Base-by-base conservation (phyloP, 2,329 filamentous ascomycete genomes). In the Claviceps capensis region DNA sequence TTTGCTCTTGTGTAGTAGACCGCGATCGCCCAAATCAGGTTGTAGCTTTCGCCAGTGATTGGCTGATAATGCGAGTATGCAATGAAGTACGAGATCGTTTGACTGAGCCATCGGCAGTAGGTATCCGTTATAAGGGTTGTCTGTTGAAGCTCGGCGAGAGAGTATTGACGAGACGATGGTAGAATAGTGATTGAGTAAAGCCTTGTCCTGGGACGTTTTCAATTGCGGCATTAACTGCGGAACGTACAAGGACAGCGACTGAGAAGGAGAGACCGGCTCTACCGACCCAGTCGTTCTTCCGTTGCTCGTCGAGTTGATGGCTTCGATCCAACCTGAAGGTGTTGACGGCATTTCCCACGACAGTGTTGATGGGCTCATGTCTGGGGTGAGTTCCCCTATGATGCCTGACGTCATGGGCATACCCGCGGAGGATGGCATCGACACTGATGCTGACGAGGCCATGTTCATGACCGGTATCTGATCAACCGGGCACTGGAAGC, bases 11-110 rank as follows among this genome's bases (percentile, higher is more conserved):
- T 66, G 63, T 26, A 61, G 42, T 2, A 67, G 52, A 8, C 63
- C 64, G 30, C 63, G 59, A 41, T 62, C 59, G 9, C 58, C 59
- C 53, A 67, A 52, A 14, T 55, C 52, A 2, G 64, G 65, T 45
- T 65, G 64, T 48, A 65, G 55, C 53, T 62, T 65, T 37, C 63
- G 60, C 65, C 65, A 67, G 52, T 67, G 65, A 34, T 64, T 66
- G 4, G 63, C 65, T 9, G 63, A 63, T 14, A 67, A 53, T 5
- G 63, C 63, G 16, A 67, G 57, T 17, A 67, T 56, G 45, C 63
- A 66, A 43, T 67, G 63, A 34, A 67, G 58, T 5, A 67, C 61
- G 2, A 64, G 58, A 19, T 65, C 59, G 54, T 64, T 66, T 34
- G 60, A 61, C 30, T 63, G 59, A 9, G 65, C 65, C 59, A 66